Base-by-base conservation (phyloP, 1,284 basidiomycete genomes). In the Pseudozyma hubeiensis region DNA sequence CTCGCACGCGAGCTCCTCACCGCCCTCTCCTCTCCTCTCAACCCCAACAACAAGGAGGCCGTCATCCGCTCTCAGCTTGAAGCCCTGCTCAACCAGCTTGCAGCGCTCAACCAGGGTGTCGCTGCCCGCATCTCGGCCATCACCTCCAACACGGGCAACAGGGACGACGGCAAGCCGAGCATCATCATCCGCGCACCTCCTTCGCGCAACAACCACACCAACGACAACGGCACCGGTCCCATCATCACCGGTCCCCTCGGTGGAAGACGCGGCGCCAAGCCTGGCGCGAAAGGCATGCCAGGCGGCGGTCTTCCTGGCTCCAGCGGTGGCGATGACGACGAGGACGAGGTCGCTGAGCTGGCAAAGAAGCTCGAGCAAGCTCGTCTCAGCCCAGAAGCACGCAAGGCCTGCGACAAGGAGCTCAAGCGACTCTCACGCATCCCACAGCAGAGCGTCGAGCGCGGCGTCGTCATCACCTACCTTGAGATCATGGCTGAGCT, bases 401-500 rank as follows among this genome's bases (percentile, higher is more conserved):
- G 79, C 52, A 81, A 79, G 47, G 72, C 80, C 11, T 82, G 81
- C 63, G 77, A 83, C 43, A 75, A 77, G 58, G 82, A 84, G 75
- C 77, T 84, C 43, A 82, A 81, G 70, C 75, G 82, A 10, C 77
- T 84, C 16, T 53, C 70, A 11, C 76, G 82, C 35, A 83, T 84
- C 44, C 82, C 82, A 10, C 55, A 77, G 30, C 82, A 84, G 64
- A 80, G 78, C 50, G 81, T 84, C 51, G 82, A 84, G 62, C 71
- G 82, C 14, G 81, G 82, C 39, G 82, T 84, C 10, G 65, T 85
- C 52, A 81, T 84, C 61, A 80, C 81, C 44, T 85, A 85, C 59
- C 80, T 85, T 48, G 84, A 85, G 53, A 79, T 79, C 51, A 84
- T 85, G 82, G 61, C 77, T 17, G 84, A 85, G 49, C 65, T 85